Base-by-base conservation (phyloP, 2,329 filamentous ascomycete genomes). In the Trichoderma sp. region DNA sequence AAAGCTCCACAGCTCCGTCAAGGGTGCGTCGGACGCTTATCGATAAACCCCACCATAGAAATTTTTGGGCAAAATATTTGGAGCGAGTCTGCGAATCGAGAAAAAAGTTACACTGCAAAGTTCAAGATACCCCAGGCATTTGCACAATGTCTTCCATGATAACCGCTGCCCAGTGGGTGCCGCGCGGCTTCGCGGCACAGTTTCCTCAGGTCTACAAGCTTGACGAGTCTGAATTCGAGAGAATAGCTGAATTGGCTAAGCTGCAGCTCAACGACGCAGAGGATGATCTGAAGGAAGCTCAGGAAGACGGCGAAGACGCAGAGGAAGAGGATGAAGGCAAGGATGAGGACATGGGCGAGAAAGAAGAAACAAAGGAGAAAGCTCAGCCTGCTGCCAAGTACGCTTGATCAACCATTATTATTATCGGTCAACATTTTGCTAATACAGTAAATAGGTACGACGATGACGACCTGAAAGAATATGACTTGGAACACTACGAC, bases 401-500 rank as follows among this genome's bases (percentile, higher is more conserved):
- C n/a, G 79, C 73, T 28, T n/a, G 9, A 15, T 5, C 1, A 3
- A 1, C 21, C 15, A 43, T 47, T 11, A 7, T 15, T 5, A 15
- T 21, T 15, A 18, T 58, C 24, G n/a, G 6, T 32, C 26, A 32
- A 26, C 5, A 11, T 12, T 21, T 60, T 64, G 39, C 77, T 78
- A 70, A 79, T 71, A 51, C n/a, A 7, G 6, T 53, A n/a, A 6
- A 28, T 74, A 88, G 86, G 71, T 84, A 89, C 47, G 85, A 92
- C 74, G 94, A 97, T 79, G 93, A 97, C 76, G 95, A 97, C 80
- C 87, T 99, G 64, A 96, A 95, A 82, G 94, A 99, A 82, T 99
- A 98, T 83, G 92, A 99, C 79, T 88, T 99, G 70, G 95, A 98
- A 75, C 91, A 97, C 82, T 99, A 99, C 81, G 96, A 99, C 77